These are phyloP conservation scores for Pyrenula massariospora DNA, from an alignment of 495 filamentous ascomycete species.

Conservation along the genomic window DNA sequence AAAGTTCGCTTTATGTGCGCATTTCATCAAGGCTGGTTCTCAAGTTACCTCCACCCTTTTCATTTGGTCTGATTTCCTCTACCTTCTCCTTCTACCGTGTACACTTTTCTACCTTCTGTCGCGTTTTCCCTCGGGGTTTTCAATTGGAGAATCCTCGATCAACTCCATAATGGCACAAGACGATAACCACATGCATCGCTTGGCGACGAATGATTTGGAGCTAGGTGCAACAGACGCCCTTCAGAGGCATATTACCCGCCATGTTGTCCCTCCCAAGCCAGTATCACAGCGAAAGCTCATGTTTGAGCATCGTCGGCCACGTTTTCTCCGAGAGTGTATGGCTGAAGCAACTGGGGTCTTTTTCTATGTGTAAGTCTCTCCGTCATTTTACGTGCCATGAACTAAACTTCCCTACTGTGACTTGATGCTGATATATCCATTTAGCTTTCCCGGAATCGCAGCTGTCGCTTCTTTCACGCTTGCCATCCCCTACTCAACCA, in stretches of 20 bases:
- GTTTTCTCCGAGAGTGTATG: conserved; percentile 32
- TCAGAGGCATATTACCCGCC: conserved; percentile 28
- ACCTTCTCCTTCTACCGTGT: too few relatives aligned
- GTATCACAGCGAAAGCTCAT: conserved; percentile 35
- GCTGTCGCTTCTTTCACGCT: conserved; percentile 30
- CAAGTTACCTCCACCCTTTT: too few relatives aligned
- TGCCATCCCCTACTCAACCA: conserved; percentile 13
- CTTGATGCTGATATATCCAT: too few relatives aligned
- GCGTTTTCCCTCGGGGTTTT: too few relatives aligned
- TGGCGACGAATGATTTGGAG: conserved; percentile 26
- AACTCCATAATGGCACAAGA: not conserved
- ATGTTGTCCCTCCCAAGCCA: conserved; percentile 29
- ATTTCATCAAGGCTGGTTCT: too few relatives aligned
- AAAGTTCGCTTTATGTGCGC: too few relatives aligned
- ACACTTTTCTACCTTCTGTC: too few relatives aligned
- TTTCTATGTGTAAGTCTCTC: conserved; percentile 29
- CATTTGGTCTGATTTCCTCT: too few relatives aligned
- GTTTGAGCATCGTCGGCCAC: conserved; percentile 34
- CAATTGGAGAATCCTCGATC: too few relatives aligned
- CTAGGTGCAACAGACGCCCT: conserved; percentile 36
- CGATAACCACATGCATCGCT: conserved; percentile 13
- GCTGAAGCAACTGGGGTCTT: conserved; percentile 41
- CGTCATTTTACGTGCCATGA: not conserved
- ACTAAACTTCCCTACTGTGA: too few relatives aligned
- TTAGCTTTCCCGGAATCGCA: conserved; percentile 36